Evolutionary conservation across 768 basidiomycete genomes (phyloP), one percentile per base, ranked within the genome.

Genomic region (Leccinum pellstonianum): DNA sequence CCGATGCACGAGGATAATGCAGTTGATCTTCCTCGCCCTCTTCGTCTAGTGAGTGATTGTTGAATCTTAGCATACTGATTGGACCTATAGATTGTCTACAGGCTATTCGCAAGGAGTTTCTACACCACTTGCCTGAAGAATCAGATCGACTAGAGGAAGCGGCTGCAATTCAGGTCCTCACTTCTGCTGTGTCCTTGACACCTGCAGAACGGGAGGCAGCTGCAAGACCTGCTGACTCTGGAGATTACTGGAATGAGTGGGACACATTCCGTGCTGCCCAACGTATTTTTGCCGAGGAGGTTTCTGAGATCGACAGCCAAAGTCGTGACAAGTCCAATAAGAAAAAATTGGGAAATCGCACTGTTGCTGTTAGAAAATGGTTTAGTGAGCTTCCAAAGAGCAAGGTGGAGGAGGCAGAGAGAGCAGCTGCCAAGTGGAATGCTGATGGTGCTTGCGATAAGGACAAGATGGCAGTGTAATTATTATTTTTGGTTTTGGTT

Each of bases 181-280:
- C 23, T 37, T 52, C 49, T 38, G 19, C 5, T 21, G 56, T 38
- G 3, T 1, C 25, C 1, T 33, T 56, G 25, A 56, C 48, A 15
- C 14, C 56, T 2, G 37, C 37, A 17, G 37, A 57, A 5, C 5
- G 5, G 29, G 37, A 57, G 37, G 49, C 56, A 14, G 37, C 37
- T 31, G 25, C 49, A 38, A 9, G 43, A 12, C 43, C 43, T 1
- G 14, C 29, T 4, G 54, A 55, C 29, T 27, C 43, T 1, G 41
- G 46, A 38, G 46, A 56, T 17, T 56, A 56, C 19, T 56, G 46
- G 55, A 15, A 17, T 47, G 43, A 55, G 19, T 55, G 31, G 54
- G n/a, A 46, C 5, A 3, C 27, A 4, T 55, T 46, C 15, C 17
- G 1, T 15, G 11, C 6, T 2, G 55, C 33, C 15, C 33, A 56